phyloP scores from a whole-genome alignment of 352 stramenopile species.

The Phytophthora pluvialis region DNA sequence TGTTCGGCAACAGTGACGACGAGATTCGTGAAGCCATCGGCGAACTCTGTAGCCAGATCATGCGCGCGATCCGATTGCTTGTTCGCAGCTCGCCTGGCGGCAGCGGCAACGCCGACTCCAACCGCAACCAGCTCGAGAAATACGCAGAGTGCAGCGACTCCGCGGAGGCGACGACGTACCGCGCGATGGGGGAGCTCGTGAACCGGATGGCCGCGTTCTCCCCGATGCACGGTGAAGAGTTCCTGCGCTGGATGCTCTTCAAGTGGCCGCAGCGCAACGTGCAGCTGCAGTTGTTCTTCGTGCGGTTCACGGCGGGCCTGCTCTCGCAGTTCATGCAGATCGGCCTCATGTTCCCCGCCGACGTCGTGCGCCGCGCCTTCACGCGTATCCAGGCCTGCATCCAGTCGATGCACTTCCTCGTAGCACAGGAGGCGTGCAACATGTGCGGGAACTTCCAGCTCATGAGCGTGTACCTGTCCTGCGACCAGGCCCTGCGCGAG shows the following conservation, averaged over 20 bases:
- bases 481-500: slow-evolving; percentile 61
- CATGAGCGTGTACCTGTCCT: slow-evolving; percentile 72
- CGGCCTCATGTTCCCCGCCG: slow-evolving; percentile 54
- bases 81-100: slow-evolving; percentile 60
- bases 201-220: slow-evolving; percentile 65
- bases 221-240: slow-evolving; percentile 62
- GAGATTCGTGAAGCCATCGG: slow-evolving; percentile 46
- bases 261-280: slow-evolving; percentile 82
- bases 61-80: slow-evolving; percentile 59
- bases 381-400: slow-evolving; percentile 58
- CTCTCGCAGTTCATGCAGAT: slow-evolving; percentile 68
- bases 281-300: slow-evolving; percentile 77
- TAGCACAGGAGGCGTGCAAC: slow-evolving; percentile 72
- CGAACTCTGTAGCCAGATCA: slow-evolving; percentile 50
- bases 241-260: slow-evolving; percentile 70
- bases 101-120: slow-evolving; percentile 42
- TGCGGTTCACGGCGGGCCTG: slow-evolving; percentile 67
- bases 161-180: slow-evolving; percentile 69
- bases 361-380: slow-evolving; percentile 62
- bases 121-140: slow-evolving; percentile 72
- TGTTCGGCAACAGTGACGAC: slow-evolving; percentile 45
- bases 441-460: slow-evolving; percentile 71
- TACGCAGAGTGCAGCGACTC: slow-evolving; percentile 68
- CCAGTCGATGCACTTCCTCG: slow-evolving; percentile 72
- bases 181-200: slow-evolving; percentile 66